phyloP scores from a whole-genome alignment of 73 alveolate species.

The Effrenium voratum region DNA sequence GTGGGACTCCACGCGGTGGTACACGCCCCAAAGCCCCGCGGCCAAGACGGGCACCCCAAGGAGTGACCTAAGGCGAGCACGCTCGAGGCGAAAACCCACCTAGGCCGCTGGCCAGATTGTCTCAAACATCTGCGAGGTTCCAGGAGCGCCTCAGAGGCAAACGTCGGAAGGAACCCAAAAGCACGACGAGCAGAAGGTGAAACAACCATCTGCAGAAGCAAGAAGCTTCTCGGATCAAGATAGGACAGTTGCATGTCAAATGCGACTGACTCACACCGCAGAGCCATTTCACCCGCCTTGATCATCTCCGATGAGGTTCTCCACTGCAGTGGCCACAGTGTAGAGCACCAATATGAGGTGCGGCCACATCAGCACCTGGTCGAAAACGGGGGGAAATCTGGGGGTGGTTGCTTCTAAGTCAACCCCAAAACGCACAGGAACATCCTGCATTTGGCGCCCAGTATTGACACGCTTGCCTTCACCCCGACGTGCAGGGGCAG shows the following conservation, averaged over 20 bases:
- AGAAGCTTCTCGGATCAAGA: too few species aligned
- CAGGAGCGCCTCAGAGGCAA: constrained; percentile 39
- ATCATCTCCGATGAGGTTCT: constrained; percentile 74
- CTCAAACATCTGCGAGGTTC: constrained; percentile 80
- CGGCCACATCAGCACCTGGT: constrained; percentile 82
- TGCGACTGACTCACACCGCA: too few species aligned
- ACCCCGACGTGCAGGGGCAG: constrained; percentile 53
- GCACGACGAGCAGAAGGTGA: too few species aligned
- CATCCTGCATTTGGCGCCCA: background rate
- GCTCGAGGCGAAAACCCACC: background rate
- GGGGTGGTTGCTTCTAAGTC: too few species aligned
- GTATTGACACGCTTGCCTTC: too few species aligned
- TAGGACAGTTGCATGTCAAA: too few species aligned
- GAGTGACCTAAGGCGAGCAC: background rate
- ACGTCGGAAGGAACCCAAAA: background rate
- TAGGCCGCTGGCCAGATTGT: constrained; percentile 47
- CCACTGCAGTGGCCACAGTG: constrained; percentile 68
- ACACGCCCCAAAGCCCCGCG: constrained; percentile 82
- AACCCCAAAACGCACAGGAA: background rate
- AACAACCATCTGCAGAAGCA: too few species aligned
- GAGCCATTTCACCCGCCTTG: too few species aligned
- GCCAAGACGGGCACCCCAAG: constrained; percentile 38
- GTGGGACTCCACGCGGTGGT: constrained; percentile 79
- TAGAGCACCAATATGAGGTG: constrained; percentile 66
- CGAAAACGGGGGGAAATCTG: background rate